phyloP scores from a whole-genome alignment of 2,329 filamentous ascomycete species.

The Neodidymelliopsis sp. region DNA sequence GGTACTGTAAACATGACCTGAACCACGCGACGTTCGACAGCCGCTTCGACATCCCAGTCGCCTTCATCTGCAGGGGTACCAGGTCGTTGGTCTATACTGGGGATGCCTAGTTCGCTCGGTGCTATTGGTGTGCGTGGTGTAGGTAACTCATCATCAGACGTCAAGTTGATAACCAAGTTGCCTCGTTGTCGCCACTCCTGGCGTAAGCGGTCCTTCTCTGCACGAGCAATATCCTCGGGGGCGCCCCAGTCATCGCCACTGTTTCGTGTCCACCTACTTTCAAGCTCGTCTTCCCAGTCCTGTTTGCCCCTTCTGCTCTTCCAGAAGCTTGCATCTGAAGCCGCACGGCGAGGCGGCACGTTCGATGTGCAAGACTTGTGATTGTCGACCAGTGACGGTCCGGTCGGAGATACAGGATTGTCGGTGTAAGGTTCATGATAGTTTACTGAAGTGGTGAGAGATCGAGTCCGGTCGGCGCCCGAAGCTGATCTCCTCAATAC shows the following conservation, averaged over 20 bases:
- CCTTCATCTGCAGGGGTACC: slow-evolving; percentile 49
- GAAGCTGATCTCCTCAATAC: slow-evolving; percentile 43
- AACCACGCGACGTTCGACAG: slow-evolving; percentile 56
- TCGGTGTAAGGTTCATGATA: slow-evolving; percentile 42
- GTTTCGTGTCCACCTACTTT: slow-evolving; percentile 39
- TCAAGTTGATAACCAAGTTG: slow-evolving; percentile 39
- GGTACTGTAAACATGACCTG: slow-evolving; percentile 89
- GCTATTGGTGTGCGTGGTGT: slow-evolving; percentile 39
- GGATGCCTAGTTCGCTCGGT: slow-evolving; percentile 31
- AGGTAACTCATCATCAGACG: slow-evolving; percentile 35
- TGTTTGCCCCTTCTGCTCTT: slow-evolving; percentile 52
- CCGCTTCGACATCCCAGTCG: slow-evolving; percentile 61
- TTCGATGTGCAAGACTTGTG: slow-evolving; percentile 33
- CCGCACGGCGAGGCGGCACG: slow-evolving; percentile 50
- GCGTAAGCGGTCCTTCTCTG: slow-evolving; percentile 41
- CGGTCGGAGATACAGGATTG: slow-evolving; percentile 27
- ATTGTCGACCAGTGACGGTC: slow-evolving; percentile 11
- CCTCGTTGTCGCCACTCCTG: slow-evolving; percentile 41
- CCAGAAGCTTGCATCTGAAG: slow-evolving; percentile 55
- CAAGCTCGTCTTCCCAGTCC: slow-evolving; percentile 51
- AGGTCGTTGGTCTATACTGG: slow-evolving; percentile 26
- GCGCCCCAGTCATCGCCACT: slow-evolving; percentile 49
- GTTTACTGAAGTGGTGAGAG: slow-evolving; percentile 32
- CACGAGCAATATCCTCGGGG: slow-evolving; percentile 42
- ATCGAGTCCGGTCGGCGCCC: slow-evolving; percentile 37